Base-by-base conservation (phyloP, 202 grass and related monocot species). In the Thinopyrum obtusiflorum region DNA sequence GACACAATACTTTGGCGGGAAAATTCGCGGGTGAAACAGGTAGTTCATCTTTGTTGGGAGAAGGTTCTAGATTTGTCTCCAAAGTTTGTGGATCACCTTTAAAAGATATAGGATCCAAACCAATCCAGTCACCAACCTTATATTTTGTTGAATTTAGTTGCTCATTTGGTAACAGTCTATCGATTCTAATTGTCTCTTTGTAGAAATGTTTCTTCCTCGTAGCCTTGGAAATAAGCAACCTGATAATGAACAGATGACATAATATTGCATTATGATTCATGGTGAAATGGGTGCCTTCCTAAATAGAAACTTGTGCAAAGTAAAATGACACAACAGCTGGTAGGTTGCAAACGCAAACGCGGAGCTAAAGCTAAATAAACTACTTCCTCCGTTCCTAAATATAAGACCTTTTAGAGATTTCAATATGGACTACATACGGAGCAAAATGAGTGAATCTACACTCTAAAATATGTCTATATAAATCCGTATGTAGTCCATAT, bases 151-250 rank as follows among this genome's bases (percentile, higher is more conserved):
- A 87, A 36, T 87, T 68, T 24, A 69, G 88, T 40, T 89, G 73
- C 76, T 92, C 85, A 81, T 83, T 79, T 11, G 84, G 91, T 78
- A 89, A 63, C 15, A 93, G 68, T 76, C 88, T 98, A 47, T 95
- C 86, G 0, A 74, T 29, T 51, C 47, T 51, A 7, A 74, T 74
- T 28, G 71, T 74, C 27, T 74, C 71, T 51, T 74, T 51, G 71
- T 74, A 74, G 42, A 74, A 74, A 74, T 74, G 46, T 74, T 74
- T 74, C 71, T 74, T 74, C 71, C 71, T 74, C 42, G 9, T 49
- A 74, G 91, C 86, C 72, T 84, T 93, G 33, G 79, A 81, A 71
- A 95, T 32, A 32, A 98, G 79, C 62, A 81, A 85, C 81, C 93
- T 98, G 71, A 6, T 27, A 74, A 74, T 47, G 27, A 77, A 75